Percentiles rank a stretch among this genome's conserved stretches.
Conservation (phyloP, 345 rosid genomes). For the Nephelium lappaceum region DNA sequence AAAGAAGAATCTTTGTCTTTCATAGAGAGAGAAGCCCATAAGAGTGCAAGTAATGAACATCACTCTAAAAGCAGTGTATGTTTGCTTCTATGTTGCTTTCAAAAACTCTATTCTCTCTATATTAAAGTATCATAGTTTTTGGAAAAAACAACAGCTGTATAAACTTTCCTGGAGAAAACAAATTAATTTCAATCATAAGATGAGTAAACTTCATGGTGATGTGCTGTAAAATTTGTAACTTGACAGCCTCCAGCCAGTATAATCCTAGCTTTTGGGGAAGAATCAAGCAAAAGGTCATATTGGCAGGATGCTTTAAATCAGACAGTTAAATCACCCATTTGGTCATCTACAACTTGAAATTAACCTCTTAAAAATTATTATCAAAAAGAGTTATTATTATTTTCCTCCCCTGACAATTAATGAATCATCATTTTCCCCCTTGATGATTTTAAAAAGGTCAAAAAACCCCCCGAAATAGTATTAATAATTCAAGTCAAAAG, state of each 20-base stretch:
- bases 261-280: not conserved
- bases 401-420: too few relatives aligned
- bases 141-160: not conserved
- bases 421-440: too few relatives aligned
- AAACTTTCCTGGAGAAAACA: too few relatives aligned
- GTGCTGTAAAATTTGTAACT: too few relatives aligned
- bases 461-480: too few relatives aligned
- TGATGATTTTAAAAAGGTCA: too few relatives aligned
- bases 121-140: too few relatives aligned
- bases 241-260: not conserved
- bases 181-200: too few relatives aligned
- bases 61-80: not conserved
- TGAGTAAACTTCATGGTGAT: too few relatives aligned
- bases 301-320: not conserved
- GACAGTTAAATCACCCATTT: not conserved
- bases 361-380: not conserved
- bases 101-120: not conserved
- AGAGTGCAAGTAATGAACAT: not conserved
- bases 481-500: too few relatives aligned
- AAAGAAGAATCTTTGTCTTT: not conserved
- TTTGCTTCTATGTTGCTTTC: not conserved
- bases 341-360: not conserved
- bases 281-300: not conserved
- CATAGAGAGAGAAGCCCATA: not conserved
- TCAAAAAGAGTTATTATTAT: too few relatives aligned